Percentiles rank a stretch among this genome's conserved stretches.
phyloP scores from a whole-genome alignment of 768 basidiomycete species.

The Daedaleopsis nitida region DNA sequence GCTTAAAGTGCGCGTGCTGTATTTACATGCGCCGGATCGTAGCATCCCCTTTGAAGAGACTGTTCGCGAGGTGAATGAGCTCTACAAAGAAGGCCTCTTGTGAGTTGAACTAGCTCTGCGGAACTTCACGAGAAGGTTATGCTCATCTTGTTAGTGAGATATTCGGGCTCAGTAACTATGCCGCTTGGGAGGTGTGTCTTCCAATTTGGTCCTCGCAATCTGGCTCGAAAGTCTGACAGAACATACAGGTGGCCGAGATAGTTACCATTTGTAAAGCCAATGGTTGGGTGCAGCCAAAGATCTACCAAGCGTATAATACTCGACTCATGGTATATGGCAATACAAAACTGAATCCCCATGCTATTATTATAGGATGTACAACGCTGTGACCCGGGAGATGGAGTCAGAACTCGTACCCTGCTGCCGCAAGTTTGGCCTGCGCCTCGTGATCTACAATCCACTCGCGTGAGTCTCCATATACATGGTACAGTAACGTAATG shows the following conservation, averaged over 20 bases:
- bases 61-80: constrained; percentile 50
- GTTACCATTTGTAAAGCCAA: constrained; percentile 57
- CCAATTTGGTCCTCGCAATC: not conserved
- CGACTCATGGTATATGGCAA: not conserved
- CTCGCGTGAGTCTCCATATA: constrained; percentile 40
- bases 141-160: constrained; percentile 40
- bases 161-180: constrained; percentile 65
- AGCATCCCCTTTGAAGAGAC: constrained; percentile 60
- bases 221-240: not conserved
- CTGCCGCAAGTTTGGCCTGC: constrained; percentile 57
- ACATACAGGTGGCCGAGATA: constrained; percentile 53
- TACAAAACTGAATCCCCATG: constrained; percentile 5
- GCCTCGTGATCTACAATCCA: constrained; percentile 59
- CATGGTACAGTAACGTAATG: not conserved
- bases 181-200: constrained; percentile 51
- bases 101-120: constrained; percentile 28
- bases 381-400: constrained; percentile 49
- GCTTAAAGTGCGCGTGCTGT: constrained; percentile 52
- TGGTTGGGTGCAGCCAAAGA: constrained; percentile 54
- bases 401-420: constrained; percentile 57
- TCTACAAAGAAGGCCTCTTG: constrained; percentile 62
- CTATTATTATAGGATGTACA: constrained; percentile 44
- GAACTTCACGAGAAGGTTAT: not conserved
- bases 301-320: constrained; percentile 52
- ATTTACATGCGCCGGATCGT: constrained; percentile 63